phyloP scores from a whole-genome alignment of 2,329 filamentous ascomycete genomes.

The Plectosphaerella sp. region DNA sequence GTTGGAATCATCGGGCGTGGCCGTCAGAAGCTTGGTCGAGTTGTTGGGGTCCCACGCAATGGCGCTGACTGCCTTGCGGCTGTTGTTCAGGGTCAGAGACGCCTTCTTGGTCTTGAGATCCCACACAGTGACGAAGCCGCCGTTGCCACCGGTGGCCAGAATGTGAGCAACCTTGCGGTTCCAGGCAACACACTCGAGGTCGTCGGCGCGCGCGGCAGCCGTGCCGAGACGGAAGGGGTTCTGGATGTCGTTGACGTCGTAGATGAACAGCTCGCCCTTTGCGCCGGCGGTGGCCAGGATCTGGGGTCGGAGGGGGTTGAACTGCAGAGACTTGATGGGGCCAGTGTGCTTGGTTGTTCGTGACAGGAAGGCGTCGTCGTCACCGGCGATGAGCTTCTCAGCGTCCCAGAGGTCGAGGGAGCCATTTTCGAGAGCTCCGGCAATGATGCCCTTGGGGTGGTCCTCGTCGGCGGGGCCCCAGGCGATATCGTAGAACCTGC shows the following conservation, averaged over 20 bases:
- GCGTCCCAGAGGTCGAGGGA: slow-evolving; percentile 93
- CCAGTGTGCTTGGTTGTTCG: slow-evolving; percentile 87
- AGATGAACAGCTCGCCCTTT: slow-evolving; percentile 94
- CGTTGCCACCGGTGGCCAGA: slow-evolving; percentile 85
- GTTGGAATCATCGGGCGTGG: slow-evolving; percentile 82
- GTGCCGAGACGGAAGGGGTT: slow-evolving; percentile 88
- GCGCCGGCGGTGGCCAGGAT: slow-evolving; percentile 88
- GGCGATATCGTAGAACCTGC: slow-evolving; percentile 92
- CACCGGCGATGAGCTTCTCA: slow-evolving; percentile 55
- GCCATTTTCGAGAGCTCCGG: slow-evolving; percentile 91
- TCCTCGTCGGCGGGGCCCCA: slow-evolving; percentile 83
- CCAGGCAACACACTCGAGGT: slow-evolving; percentile 96
- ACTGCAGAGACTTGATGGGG: slow-evolving; percentile 90
- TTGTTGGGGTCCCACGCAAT: slow-evolving; percentile 97
- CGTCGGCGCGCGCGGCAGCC: slow-evolving; percentile 81
- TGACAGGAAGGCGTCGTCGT: slow-evolving; percentile 73
- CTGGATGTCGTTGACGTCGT: slow-evolving; percentile 84
- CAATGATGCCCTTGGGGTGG: slow-evolving; percentile 82
- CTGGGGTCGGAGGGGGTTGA: slow-evolving; percentile 89
- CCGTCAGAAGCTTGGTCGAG: slow-evolving; percentile 89
- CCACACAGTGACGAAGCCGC: slow-evolving; percentile 97
- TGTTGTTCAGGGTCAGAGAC: slow-evolving; percentile 91
- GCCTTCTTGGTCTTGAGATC: slow-evolving; percentile 98
- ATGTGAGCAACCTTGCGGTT: slow-evolving; percentile 98
- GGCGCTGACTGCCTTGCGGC: slow-evolving; percentile 88